These are phyloP conservation scores for Bidens hawaiensis DNA, from an alignment of 140 eudicot genomes.

Conservation along the genomic window DNA sequence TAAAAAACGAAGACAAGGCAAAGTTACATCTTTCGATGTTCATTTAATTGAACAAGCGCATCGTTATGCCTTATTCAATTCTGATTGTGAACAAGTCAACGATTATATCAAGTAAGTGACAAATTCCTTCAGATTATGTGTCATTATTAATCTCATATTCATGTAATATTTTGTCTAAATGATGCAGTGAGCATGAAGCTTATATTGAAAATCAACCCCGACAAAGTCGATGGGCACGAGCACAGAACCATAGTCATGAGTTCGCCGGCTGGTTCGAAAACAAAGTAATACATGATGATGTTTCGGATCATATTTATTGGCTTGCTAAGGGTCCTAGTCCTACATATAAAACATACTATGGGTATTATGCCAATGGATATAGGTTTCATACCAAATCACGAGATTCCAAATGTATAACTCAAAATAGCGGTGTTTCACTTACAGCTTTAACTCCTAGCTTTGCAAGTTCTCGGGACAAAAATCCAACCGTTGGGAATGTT, in stretches of 20 bases:
- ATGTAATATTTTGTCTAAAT: no score
- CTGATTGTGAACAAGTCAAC: background rate
- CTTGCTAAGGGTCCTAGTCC: no score
- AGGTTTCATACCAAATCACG: constrained; percentile 14
- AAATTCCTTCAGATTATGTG: no score
- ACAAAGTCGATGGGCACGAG: background rate
- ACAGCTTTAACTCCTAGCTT: constrained; percentile 11
- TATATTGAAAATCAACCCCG: background rate
- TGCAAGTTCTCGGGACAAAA: constrained; percentile 17
- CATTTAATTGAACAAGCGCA: background rate
- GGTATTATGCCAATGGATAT: constrained; percentile 17
- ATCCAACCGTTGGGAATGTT: background rate
- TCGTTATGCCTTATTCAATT: background rate
- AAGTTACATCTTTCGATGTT: background rate
- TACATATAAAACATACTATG: background rate
- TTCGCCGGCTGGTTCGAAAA: background rate
- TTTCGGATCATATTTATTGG: no score
- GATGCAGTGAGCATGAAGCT: background rate
- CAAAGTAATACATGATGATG: no score
- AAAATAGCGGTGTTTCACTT: constrained; percentile 14
- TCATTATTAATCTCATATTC: no score
- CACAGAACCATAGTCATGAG: background rate
- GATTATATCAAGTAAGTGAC: background rate
- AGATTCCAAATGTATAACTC: constrained; percentile 2
- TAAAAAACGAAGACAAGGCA: no score